Base-by-base conservation (phyloP, 306 rosid species). In the Castanospermum australe region DNA sequence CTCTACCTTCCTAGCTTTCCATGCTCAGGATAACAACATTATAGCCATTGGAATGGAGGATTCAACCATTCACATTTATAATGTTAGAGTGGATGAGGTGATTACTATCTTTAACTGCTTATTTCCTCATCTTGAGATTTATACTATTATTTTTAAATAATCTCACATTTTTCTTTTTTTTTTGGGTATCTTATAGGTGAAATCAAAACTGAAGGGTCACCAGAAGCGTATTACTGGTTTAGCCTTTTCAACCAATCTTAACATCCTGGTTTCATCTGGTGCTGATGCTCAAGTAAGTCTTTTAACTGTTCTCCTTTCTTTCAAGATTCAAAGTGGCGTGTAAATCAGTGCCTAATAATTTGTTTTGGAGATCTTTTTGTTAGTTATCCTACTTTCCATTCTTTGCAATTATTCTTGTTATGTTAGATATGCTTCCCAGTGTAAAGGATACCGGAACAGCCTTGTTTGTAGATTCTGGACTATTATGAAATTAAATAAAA, bases 21-120 rank as follows among this genome's bases (percentile, higher is more conserved):
- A 92, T 83, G 97, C 98, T 20, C 87, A 82, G 71, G 96, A 93
- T 85, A 93, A 93, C 85, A 93, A 93, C 88, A 85, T 93, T 80
- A 86, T 93, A n/a, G 97, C 97, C 83, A 90, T 92, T 64, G 97
- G 97, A 76, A 93, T 90, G 97, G 95, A 86, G 66, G 97, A 93
- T 84, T 93, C 94, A 60, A 86, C 93, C 64, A 92, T 93, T 81
- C 94, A 85, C 73, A 93, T 93, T 63, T 93, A 89, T 76, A 90
- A 86, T 85, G 91, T 86, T 56, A 83, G 96, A 80, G 88, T 86
- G 51, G 90, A 84, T 82, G 93, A 88, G 98, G 98, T 93, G 86
- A 75, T 81, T 83, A 33, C 82, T 35, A 32, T 52, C 14, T 41
- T 47, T 28, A 17, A 38, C 30, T 39, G 22, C 54, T 79, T 21